phyloP scores from a whole-genome alignment of 257 asterid genomes.

The Cruciata laevipes region DNA sequence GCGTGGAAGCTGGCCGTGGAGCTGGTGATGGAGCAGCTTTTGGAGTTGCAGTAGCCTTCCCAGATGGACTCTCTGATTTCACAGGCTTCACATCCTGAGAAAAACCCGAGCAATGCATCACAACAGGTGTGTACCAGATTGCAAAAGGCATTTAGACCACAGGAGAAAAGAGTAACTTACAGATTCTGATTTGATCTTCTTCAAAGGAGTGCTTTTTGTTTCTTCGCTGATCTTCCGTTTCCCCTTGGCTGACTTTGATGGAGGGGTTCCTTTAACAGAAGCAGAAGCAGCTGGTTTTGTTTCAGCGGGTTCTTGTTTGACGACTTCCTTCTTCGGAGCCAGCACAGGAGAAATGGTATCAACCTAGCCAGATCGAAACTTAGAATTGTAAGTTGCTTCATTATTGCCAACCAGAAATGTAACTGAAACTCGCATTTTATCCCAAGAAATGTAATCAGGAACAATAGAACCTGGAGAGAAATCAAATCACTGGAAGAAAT shows the following conservation, averaged over 20 bases:
- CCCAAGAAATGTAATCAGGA: neutral
- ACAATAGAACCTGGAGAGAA: too few species aligned
- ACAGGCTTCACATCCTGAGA: conserved; percentile 25
- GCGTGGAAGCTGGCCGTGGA: conserved; percentile 39
- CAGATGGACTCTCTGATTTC: conserved; percentile 45
- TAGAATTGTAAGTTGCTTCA: conserved; percentile 1
- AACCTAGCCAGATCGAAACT: conserved; percentile 16
- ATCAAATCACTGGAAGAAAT: neutral
- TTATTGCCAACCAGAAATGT: neutral
- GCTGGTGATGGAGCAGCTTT: conserved; percentile 53
- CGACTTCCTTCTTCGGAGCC: conserved; percentile 33
- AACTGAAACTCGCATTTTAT: neutral
- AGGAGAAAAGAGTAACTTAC: conserved; percentile 30
- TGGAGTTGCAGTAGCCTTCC: conserved; percentile 37
- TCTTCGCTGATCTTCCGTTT: conserved; percentile 79
- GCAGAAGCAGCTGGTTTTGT: conserved; percentile 46
- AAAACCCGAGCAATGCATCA: neutral
- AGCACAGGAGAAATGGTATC: conserved; percentile 78
- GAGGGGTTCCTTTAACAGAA: conserved; percentile 59
- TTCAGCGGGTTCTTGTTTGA: conserved; percentile 30
- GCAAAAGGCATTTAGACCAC: too few species aligned
- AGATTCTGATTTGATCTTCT: conserved; percentile 75
- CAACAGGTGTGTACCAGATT: neutral
- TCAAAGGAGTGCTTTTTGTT: conserved; percentile 55
- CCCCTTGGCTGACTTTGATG: conserved; percentile 60